A percentile compares a stretch with the other conserved stretches of the same genome.
Conservation (phyloP, 2,329 filamentous ascomycete genomes). For the Alternaria sp. region DNA sequence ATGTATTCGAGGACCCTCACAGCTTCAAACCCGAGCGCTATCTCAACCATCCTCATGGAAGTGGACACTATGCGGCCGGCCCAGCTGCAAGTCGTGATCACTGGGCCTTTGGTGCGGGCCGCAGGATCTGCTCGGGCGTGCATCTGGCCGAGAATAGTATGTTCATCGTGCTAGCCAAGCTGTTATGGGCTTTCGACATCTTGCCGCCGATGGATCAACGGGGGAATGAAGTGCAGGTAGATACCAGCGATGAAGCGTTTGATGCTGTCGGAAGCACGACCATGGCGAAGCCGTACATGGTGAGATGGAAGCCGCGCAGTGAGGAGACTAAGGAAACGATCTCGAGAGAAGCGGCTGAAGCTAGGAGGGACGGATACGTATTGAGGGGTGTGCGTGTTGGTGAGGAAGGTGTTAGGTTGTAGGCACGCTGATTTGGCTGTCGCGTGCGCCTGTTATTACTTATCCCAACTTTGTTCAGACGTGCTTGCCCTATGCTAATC, state of each 20-base stretch:
- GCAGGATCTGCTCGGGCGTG: slow-evolving; percentile 52
- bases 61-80: slow-evolving; percentile 43
- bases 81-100: slow-evolving; percentile 44
- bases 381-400: slow-evolving; percentile 40
- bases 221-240: slow-evolving; percentile 47
- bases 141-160: slow-evolving; percentile 53
- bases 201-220: slow-evolving; percentile 43
- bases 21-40: slow-evolving; percentile 55
- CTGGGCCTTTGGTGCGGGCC: slow-evolving; percentile 51
- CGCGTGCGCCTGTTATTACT: not conserved
- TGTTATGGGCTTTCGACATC: slow-evolving; percentile 58
- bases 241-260: slow-evolving; percentile 45
- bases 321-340: slow-evolving; percentile 28
- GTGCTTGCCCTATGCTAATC: not conserved
- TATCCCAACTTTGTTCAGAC: not conserved
- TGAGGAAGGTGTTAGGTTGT: slow-evolving; percentile 29
- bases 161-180: slow-evolving; percentile 52
- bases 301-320: slow-evolving; percentile 33
- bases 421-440: not conserved
- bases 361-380: slow-evolving; percentile 40
- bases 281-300: slow-evolving; percentile 40
- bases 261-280: slow-evolving; percentile 37
- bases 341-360: slow-evolving; percentile 33
- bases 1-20: slow-evolving; percentile 44
- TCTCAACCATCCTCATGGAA: slow-evolving; percentile 37